Evolutionary conservation across 208 protist species (phyloP), one percentile per base, ranked within the genome.

Genomic region (Leishmania turanica): DNA sequence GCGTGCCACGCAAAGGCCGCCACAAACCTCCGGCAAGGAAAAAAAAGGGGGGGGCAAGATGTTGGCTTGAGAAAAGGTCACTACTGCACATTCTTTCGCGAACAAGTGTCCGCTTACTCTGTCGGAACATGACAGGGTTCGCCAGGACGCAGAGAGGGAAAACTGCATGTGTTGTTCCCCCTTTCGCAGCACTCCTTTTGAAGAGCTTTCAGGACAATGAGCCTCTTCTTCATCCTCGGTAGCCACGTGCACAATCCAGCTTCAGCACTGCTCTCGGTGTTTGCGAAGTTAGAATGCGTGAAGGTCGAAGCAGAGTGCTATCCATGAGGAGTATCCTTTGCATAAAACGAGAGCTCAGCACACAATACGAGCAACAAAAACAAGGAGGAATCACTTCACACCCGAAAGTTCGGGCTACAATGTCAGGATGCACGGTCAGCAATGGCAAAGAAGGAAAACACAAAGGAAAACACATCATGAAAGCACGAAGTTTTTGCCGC

Each of bases 31-130:
- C 15, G 8, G 66, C 66, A 71, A 15, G 27, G 45, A 73, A 53
- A 73, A 37, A 49, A 47, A 34, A 34, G 37, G n/a, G n/a, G 37
- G 37, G 3, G 34, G 24, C 69, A 53, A 37, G 27, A 53, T n/a
- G n/a, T 73, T 11, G 37, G 42, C 21, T 62, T 9, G 49, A 77
- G 68, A 77, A 77, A 47, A 77, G 15, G 31, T 65, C 27, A 60
- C 51, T 15, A 47, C n/a, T 31, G 42, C 21, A 34, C 45, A 51
- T 34, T 45, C 15, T 37, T 73, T 53, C 11, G 8, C 9, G 45
- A 31, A 31, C 45, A 13, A 73, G 45, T 51, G 69, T 34, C 45
- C 24, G n/a, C 42, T 24, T 51, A 21, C 65, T 71, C 27, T 9
- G 21, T 45, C 42, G 0, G 27, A 37, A 9, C 72, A 62, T 27